A percentile compares a stretch with the other conserved stretches of the same genome.
Conservation (phyloP, 768 basidiomycete genomes). For the Leccinum obscurum region DNA sequence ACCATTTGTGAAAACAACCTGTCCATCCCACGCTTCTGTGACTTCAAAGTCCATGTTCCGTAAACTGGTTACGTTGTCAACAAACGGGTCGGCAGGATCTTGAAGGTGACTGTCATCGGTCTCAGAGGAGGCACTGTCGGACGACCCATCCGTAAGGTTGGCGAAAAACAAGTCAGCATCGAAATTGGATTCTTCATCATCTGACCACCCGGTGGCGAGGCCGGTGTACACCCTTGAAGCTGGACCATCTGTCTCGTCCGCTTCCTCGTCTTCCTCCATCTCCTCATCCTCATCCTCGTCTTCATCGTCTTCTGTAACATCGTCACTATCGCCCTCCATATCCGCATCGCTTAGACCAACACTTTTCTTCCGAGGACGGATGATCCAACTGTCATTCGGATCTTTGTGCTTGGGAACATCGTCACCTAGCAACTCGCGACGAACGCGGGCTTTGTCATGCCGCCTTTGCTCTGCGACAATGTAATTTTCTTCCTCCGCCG, state of each 20-base stretch:
- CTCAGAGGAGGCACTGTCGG: slow-evolving; percentile 37
- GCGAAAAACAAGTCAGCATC: slow-evolving; percentile 86
- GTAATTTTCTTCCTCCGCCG: slow-evolving; percentile 63
- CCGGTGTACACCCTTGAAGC: slow-evolving; percentile 51
- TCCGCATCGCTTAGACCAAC: slow-evolving; percentile 63
- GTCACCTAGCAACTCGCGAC: slow-evolving; percentile 60
- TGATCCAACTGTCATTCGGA: slow-evolving; percentile 61
- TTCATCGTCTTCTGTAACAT: slow-evolving; percentile 61
- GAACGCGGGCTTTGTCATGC: slow-evolving; percentile 53
- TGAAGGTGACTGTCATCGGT: slow-evolving; percentile 50
- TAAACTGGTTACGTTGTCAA: slow-evolving; percentile 37
- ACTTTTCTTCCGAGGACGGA: slow-evolving; percentile 67
- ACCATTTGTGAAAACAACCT: slow-evolving; percentile 70
- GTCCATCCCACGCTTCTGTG: slow-evolving; percentile 73
- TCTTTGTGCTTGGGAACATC: slow-evolving; percentile 43
- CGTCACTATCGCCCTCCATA: slow-evolving; percentile 61
- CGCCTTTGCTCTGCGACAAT: slow-evolving; percentile 49
- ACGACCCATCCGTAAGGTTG: slow-evolving; percentile 62
- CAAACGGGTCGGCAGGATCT: slow-evolving; percentile 29
- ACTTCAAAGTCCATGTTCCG: slow-evolving; percentile 52
- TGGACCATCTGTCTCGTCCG: slow-evolving; percentile 48
- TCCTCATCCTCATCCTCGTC: slow-evolving; percentile 43
- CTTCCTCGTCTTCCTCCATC: slow-evolving; percentile 41
- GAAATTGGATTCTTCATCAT: slow-evolving; percentile 73
- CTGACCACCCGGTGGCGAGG: slow-evolving; percentile 75